These are phyloP conservation scores for Schizochytrium sp. DNA, from an alignment of 108 stramenopile species.

Conservation along the genomic window DNA sequence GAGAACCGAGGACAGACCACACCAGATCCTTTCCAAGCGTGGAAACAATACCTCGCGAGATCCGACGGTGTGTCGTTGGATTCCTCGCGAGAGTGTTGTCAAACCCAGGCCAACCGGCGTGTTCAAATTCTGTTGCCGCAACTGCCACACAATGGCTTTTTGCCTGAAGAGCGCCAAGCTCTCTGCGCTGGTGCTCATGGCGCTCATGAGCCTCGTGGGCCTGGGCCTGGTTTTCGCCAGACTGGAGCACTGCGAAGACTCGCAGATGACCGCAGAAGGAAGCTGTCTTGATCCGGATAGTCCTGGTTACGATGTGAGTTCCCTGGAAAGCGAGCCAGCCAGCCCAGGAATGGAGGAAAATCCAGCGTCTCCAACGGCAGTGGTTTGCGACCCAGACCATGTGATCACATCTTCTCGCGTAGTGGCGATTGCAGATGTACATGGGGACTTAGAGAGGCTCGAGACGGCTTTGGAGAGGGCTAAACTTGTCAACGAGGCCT, in stretches of 20 bases:
- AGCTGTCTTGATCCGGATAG: no score
- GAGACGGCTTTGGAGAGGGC: neutral
- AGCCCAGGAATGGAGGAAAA: no score
- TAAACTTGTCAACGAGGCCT: neutral
- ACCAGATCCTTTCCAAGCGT: no score
- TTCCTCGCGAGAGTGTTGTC: no score
- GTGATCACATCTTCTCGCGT: slow-evolving; percentile 33
- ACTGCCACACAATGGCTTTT: no score
- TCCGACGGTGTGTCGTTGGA: no score
- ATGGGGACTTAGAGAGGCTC: slow-evolving; percentile 15
- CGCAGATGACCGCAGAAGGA: neutral
- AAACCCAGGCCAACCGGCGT: no score
- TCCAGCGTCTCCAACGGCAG: neutral
- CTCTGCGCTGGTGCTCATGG: neutral
- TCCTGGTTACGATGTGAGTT: no score
- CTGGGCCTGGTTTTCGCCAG: neutral
- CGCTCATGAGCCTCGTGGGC: neutral
- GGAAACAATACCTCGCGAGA: no score
- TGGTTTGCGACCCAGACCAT: neutral
- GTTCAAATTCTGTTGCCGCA: no score
- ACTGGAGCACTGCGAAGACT: neutral
- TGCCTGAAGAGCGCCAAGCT: neutral
- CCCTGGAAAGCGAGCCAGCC: no score
- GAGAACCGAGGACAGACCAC: no score
- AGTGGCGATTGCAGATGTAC: slow-evolving; percentile 52